Conservation (phyloP, 345 rosid genomes). For the Camelina laxa region DNA sequence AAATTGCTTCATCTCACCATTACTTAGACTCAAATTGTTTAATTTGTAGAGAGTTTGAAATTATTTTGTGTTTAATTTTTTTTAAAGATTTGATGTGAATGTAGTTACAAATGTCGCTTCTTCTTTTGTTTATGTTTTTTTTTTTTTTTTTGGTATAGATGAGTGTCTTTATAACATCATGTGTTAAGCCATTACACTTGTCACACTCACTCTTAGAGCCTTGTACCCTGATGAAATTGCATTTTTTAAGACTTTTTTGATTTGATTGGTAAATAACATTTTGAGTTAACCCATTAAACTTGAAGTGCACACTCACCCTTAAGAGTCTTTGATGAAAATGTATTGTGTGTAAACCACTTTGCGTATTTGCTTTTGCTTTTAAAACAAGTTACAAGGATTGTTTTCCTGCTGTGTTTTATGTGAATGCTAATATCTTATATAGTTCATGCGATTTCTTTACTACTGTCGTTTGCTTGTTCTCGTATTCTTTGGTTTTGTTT, state of each 20-base stretch:
- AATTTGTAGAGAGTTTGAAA: background rate
- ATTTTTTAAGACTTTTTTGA: too few relatives aligned
- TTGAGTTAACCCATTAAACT: background rate
- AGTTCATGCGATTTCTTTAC: background rate
- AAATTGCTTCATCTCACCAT: conserved; percentile 20
- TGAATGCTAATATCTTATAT: background rate
- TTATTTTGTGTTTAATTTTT: background rate
- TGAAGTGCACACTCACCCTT: background rate
- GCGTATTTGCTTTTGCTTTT: background rate
- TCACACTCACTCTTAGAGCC: background rate
- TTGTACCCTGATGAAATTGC: background rate
- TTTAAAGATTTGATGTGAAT: background rate
- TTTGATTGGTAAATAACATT: background rate
- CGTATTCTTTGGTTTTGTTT: background rate
- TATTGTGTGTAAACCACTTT: background rate
- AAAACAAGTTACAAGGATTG: background rate
- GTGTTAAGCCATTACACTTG: background rate
- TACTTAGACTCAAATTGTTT: background rate
- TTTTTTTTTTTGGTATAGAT: background rate
- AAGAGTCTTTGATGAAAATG: background rate
- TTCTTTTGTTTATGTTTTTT: conserved; percentile 1
- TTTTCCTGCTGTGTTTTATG: background rate
- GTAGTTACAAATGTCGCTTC: background rate
- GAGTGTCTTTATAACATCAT: background rate
- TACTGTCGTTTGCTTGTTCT: background rate